Evolutionary conservation across 2,329 filamentous ascomycete species (phyloP), one percentile per base, ranked within the genome.

Genomic region (Alternaria burnsii): DNA sequence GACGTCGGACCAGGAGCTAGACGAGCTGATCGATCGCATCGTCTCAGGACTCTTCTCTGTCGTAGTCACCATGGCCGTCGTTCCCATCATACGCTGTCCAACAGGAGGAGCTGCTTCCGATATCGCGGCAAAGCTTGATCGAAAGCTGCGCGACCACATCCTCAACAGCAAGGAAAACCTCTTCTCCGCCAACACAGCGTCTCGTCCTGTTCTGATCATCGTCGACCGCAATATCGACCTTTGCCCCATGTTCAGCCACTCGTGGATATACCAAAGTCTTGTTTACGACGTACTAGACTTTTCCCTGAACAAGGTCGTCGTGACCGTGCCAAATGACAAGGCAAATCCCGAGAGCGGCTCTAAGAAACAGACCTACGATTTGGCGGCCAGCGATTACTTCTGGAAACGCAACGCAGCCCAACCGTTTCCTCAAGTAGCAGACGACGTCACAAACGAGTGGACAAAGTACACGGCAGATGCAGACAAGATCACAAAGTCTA

Each of bases 191-290:
- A 85, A 91, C 62, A 84, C 88, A 2, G 85, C 86, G 16, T 89
- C 91, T 0, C 85, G 96, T 50, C 95, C 96, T 0, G 93, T 98
- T 0, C 87, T 99, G 46, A 88, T 99, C 67, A 91, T 99, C 53
- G 90, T 98, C 48, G 95, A 99, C 79, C 90, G 95, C 69, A 98
- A 97, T 73, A 89, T 99, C 44, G 95, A 99, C 78, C 82, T 99
- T 54, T 93, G 97, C 66, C 94, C 95, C 3, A 98, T 99, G 95
- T 86, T 99, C n/a, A 97, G 94, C 14, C 95, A 99, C 80, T 97
- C 94, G 1, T 94, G 91, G 91, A 93, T 88, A 4, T 61, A 61
- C 42, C 54, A 61, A 24, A 57, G 52, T 36, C 52, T 61, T 12
- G 58, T 61, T 9, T 57, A 57, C n/a, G 58, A 61, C 26, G 54